phyloP scores from a whole-genome alignment of 1,284 basidiomycete genomes.

The Rhizopogon hawkerae region DNA sequence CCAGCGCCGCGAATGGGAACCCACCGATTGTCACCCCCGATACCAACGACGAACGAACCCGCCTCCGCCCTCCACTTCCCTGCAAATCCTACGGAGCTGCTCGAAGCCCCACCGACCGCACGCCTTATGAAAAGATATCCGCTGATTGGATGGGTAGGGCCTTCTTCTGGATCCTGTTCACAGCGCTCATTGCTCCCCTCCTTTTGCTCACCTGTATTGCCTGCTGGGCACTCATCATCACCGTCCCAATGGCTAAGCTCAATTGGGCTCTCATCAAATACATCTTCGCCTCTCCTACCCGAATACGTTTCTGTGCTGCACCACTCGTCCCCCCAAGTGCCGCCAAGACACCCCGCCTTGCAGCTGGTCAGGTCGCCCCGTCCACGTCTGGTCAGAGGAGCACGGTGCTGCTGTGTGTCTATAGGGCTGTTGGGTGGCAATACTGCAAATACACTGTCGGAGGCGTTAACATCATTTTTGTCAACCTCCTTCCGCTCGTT shows the following conservation, averaged over 20 bases:
- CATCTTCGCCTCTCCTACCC: conserved; percentile 73
- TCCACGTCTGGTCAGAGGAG: conserved; percentile 63
- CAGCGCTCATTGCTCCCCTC: conserved; percentile 77
- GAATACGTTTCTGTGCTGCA: conserved; percentile 86
- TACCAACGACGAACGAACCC: conserved; percentile 20
- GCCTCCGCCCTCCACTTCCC: conserved; percentile 33
- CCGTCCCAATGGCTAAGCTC: conserved; percentile 97
- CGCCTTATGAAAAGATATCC: conserved; percentile 28
- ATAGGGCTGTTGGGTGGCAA: conserved; percentile 82
- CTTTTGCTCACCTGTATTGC: conserved; percentile 81
- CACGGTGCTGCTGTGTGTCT: conserved; percentile 92
- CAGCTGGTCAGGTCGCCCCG: conserved; percentile 64
- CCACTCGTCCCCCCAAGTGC: conserved; percentile 39
- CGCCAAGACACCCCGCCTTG: conserved; percentile 48
- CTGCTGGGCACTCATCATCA: conserved; percentile 91
- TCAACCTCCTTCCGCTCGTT: conserved; percentile 91
- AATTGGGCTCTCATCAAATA: conserved; percentile 89
- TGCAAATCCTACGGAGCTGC: conserved; percentile 62
- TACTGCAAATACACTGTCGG: conserved; percentile 99
- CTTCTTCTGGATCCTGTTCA: conserved; percentile 74
- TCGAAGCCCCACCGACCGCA: conserved; percentile 28
- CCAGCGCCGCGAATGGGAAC: conserved; percentile 26
- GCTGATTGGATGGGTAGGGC: conserved; percentile 56
- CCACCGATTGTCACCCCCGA: conserved; percentile 24
- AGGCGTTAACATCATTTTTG: conserved; percentile 97